Evolutionary conservation across 805 yeast genomes (phyloP).

Genomic region (Peterozyma toletana): DNA sequence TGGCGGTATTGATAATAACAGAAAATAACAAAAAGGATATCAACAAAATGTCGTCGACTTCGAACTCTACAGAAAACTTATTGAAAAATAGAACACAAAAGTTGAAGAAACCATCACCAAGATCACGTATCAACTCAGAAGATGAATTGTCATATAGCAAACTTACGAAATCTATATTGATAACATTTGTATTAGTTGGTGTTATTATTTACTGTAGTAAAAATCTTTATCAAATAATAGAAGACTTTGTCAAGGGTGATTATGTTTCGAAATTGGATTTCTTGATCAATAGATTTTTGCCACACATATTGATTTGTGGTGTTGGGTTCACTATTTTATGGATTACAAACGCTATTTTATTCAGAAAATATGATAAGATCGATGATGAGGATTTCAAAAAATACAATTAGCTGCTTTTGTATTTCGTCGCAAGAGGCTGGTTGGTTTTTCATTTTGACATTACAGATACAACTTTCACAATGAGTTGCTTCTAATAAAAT

Average conservation of each 20-base stretch:
- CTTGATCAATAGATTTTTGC: background rate
- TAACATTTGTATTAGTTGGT: constrained; percentile 11
- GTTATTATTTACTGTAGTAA: constrained; percentile 2
- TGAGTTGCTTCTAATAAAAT: no score
- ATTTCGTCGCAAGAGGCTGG: no score
- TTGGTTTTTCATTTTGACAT: no score
- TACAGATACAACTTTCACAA: no score
- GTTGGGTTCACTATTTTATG: constrained; percentile 12
- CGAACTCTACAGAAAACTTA: no score
- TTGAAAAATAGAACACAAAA: no score
- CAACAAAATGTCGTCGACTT: no score
- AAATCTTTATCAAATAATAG: constrained; percentile 2
- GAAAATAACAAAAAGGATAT: no score
- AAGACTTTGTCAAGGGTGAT: constrained; percentile 6
- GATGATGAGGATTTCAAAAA: no score
- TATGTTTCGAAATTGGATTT: constrained; percentile 7
- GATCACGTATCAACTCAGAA: constrained; percentile 8
- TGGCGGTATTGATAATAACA: no score
- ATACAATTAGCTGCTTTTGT: no score
- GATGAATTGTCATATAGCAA: constrained; percentile 13
- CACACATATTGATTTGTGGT: no score
- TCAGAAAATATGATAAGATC: constrained; percentile 6
- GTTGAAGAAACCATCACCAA: constrained; percentile 3
- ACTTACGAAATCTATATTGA: constrained; percentile 13
- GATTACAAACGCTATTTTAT: constrained; percentile 10